Evolutionary conservation across 345 rosid genomes (phyloP).

Genomic region (Xanthoceras sorbifolium): DNA sequence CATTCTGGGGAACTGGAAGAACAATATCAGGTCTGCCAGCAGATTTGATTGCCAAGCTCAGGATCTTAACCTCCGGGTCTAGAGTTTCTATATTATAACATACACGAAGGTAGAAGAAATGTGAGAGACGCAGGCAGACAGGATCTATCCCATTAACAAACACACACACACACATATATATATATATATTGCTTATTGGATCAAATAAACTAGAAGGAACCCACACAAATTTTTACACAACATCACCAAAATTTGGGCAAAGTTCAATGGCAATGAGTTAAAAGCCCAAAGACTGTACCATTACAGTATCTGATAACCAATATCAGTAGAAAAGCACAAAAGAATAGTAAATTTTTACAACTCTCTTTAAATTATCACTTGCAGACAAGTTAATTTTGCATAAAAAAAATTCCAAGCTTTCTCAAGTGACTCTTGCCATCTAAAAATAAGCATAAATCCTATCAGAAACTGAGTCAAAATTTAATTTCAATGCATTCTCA

Average conservation of each 20-base stretch:
- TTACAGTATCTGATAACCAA: background rate
- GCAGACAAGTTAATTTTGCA: background rate
- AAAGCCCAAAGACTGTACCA: background rate
- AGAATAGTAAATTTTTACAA: background rate
- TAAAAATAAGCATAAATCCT: background rate
- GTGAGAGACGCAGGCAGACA: background rate
- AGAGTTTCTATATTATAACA: constrained; percentile 52
- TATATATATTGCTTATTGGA: background rate
- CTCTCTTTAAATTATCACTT: background rate
- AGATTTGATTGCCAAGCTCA: constrained; percentile 63
- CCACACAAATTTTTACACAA: too few species aligned
- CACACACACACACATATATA: background rate
- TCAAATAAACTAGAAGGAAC: background rate
- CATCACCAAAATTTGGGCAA: background rate
- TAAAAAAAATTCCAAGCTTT: background rate
- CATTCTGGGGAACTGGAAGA: constrained; percentile 61
- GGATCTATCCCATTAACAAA: background rate
- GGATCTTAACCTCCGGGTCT: constrained; percentile 86
- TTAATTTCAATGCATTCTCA: background rate
- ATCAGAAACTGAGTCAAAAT: too few species aligned
- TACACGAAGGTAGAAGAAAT: constrained; percentile 12
- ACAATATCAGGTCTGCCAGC: constrained; percentile 72
- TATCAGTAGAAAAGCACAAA: background rate
- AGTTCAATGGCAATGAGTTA: background rate
- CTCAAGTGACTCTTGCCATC: background rate